A percentile compares a stretch with the other conserved stretches of the same genome.
Evolutionary conservation across 2,329 filamentous ascomycete genomes (phyloP).

Genomic region (Exophiala calicioides): DNA sequence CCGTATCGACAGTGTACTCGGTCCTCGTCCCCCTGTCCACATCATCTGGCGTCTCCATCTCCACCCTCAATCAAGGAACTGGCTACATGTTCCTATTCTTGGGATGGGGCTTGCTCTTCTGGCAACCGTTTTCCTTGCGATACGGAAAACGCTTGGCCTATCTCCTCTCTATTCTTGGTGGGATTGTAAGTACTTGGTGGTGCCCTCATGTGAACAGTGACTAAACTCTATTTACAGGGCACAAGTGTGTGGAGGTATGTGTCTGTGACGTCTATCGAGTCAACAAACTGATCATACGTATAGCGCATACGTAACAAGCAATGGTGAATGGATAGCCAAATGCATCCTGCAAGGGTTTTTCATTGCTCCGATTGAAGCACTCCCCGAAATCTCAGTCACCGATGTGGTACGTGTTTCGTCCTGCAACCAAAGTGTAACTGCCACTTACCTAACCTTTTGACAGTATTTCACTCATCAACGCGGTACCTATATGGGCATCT

Average conservation of each 20-base stretch:
- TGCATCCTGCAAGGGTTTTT: slow-evolving; percentile 52
- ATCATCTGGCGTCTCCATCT: slow-evolving; percentile 45
- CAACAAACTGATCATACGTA: slow-evolving; percentile 36
- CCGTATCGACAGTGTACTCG: slow-evolving; percentile 37
- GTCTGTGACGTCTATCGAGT: too few species aligned
- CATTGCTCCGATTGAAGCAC: slow-evolving; percentile 51
- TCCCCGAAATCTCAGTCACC: slow-evolving; percentile 50
- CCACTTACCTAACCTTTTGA: too few species aligned
- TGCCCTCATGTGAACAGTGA: neutral
- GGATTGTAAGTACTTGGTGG: slow-evolving; percentile 31
- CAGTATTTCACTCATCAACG: slow-evolving; percentile 37
- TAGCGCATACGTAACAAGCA: slow-evolving; percentile 46
- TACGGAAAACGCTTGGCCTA: slow-evolving; percentile 41
- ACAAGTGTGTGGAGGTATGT: slow-evolving; percentile 12
- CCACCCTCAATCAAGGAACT: slow-evolving; percentile 50
- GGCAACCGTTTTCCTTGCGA: slow-evolving; percentile 51
- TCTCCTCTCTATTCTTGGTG: slow-evolving; percentile 35
- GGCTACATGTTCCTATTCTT: slow-evolving; percentile 48
- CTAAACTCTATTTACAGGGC: neutral
- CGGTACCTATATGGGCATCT: slow-evolving; percentile 29
- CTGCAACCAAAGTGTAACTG: too few species aligned
- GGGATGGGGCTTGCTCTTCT: slow-evolving; percentile 42
- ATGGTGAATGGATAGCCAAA: slow-evolving; percentile 52
- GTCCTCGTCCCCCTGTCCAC: slow-evolving; percentile 44
- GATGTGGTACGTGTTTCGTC: too few species aligned